These are phyloP conservation scores for Penicillium coffeae DNA, from an alignment of 495 filamentous ascomycete genomes.

Conservation along the genomic window DNA sequence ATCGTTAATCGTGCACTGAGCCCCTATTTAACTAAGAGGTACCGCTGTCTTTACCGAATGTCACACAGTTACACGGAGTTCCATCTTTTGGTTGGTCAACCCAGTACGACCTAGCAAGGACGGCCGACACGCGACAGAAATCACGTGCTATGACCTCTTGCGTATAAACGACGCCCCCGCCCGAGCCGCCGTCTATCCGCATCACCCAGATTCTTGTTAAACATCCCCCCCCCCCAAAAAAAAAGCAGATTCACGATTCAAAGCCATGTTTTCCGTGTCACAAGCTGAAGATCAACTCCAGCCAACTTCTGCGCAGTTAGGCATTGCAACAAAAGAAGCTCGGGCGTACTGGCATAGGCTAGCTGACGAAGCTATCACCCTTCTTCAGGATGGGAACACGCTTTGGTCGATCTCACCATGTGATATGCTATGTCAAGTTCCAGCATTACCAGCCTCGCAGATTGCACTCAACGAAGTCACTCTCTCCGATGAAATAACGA, in stretches of 20 bases:
- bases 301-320: conserved; percentile 1
- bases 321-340: conserved; percentile 5
- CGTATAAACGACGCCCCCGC: no score
- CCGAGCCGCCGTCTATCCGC: no score
- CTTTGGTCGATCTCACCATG: neutral
- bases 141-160: no score
- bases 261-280: neutral
- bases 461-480: conserved; percentile 4
- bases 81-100: no score
- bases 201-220: no score
- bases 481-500: neutral
- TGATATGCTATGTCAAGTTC: conserved; percentile 3
- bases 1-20: no score
- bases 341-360: conserved; percentile 5
- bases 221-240: no score
- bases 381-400: neutral
- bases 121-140: no score
- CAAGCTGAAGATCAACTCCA: neutral
- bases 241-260: neutral
- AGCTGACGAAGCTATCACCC: conserved; percentile 1
- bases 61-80: no score
- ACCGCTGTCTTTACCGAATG: no score
- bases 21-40: no score
- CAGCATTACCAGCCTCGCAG: neutral
- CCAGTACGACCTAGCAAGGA: no score